phyloP scores from a whole-genome alignment of 352 stramenopile genomes.

The Phytopythium sindhum region DNA sequence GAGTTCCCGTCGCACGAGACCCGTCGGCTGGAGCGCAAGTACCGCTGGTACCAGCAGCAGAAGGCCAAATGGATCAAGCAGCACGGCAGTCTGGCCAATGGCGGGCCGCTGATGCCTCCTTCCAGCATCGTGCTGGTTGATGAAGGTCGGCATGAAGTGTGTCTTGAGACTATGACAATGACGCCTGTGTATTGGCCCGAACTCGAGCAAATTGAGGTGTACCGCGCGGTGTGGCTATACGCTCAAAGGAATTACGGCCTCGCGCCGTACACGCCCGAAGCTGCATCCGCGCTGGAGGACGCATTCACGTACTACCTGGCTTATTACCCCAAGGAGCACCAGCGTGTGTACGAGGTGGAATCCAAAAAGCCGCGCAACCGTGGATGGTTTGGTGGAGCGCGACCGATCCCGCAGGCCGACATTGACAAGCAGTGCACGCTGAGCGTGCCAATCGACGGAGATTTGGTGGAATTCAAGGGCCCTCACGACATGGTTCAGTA shows the following conservation, averaged over 20 bases:
- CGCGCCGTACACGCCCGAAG: conserved; percentile 64
- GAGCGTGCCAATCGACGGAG: conserved; percentile 69
- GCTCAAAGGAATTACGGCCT: conserved; percentile 80
- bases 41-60: conserved; percentile 59
- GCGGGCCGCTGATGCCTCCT: conserved; percentile 31
- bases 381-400: conserved; percentile 41
- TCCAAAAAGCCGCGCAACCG: conserved; percentile 30
- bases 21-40: conserved; percentile 63
- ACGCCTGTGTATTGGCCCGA: conserved; percentile 76
- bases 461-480: conserved; percentile 82
- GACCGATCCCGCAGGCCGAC: conserved; percentile 9
- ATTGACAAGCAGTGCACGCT: conserved; percentile 49
- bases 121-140: conserved; percentile 71
- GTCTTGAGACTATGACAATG: conserved; percentile 75
- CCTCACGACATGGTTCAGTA: conserved; percentile 81
- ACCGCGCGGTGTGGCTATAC: conserved; percentile 77
- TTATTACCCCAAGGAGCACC: conserved; percentile 59
- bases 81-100: conserved; percentile 1
- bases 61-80: conserved; percentile 24
- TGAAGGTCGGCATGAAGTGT: conserved; percentile 79
- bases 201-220: conserved; percentile 64
- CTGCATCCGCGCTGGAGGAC: conserved; percentile 44
- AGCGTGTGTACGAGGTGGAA: conserved; percentile 46
- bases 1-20: conserved; percentile 76
- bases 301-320: conserved; percentile 78